Evolutionary conservation across 352 stramenopile species (phyloP), one percentile per base, ranked within the genome.

Genomic region (Pythium phragmitis): DNA sequence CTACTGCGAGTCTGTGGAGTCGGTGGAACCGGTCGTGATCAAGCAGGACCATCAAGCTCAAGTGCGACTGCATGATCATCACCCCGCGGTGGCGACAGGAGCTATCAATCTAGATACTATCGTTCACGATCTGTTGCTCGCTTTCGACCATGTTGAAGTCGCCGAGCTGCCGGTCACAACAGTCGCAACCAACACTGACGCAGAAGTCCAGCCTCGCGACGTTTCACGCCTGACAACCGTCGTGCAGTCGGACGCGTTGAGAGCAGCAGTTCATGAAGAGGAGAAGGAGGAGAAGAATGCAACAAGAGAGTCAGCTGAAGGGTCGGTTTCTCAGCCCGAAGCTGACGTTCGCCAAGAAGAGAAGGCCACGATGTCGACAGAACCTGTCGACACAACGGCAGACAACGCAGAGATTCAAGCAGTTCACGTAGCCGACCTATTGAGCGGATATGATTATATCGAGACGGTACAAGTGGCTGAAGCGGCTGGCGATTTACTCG

Each of bases 401-500:
- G 7, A 23, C 42, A 11, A 7, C 6, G 7, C 21, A n/a, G n/a
- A 33, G 45, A 50, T n/a, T 3, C 17, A 26, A 9, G 19, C 5
- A 14, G 45, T 7, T 26, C 6, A 33, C 5, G 2, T 33, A 11
- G 2, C 51, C 9, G 70, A 81, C 37, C 58, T 83, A 9, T 58
- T 89, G 21, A 21, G 47, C 3, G 68, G 46, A 4, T 87, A 69
- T 61, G 53, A 60, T 1, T 75, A 86, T 48, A 59, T 84, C 17
- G 80, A 87, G 60, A 53, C n/a, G 37, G 51, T 45, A 4, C 52
- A 63, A 12, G 7, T 48, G 30, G 4, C 1, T 2, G 33, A 39
- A 11, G 4, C n/a, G 5, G 6, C n/a, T 8, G 19, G 49, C 21
- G 33, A 69, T 52, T 49, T 28, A 28, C 47, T 67, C 0, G 9